These are phyloP conservation scores for Mariannaea sp. DNA, from an alignment of 2,329 filamentous ascomycete species.

Conservation along the genomic window DNA sequence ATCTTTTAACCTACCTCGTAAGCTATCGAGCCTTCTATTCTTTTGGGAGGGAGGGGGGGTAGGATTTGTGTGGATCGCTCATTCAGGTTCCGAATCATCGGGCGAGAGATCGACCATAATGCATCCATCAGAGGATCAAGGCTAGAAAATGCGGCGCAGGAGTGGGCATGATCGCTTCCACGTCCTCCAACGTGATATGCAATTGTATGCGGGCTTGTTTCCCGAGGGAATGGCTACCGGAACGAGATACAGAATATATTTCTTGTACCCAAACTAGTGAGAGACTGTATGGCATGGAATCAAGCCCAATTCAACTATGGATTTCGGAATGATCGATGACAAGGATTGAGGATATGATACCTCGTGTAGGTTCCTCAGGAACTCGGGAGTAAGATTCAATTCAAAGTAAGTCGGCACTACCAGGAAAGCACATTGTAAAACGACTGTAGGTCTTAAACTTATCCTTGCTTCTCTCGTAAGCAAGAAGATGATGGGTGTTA, in stretches of 20 bases:
- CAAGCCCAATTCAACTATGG: slow-evolving; percentile 25
- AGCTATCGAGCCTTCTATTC: not conserved
- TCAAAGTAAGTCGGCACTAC: slow-evolving; percentile 1
- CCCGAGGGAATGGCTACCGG: slow-evolving; percentile 24
- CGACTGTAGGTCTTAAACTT: no score
- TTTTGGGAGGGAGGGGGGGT: no score
- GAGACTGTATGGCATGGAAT: slow-evolving; percentile 20
- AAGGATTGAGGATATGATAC: not conserved
- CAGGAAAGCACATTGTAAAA: not conserved
- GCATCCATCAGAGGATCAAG: slow-evolving; percentile 16
- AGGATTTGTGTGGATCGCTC: slow-evolving; percentile 19
- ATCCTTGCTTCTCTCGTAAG: no score
- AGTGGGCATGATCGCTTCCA: slow-evolving; percentile 28
- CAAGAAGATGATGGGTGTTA: no score
- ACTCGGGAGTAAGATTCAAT: slow-evolving; percentile 6
- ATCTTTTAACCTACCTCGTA: not conserved
- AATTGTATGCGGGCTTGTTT: slow-evolving; percentile 19
- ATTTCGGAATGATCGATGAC: slow-evolving; percentile 16
- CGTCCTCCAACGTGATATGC: slow-evolving; percentile 18
- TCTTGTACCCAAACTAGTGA: no score
- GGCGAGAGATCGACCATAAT: slow-evolving; percentile 24
- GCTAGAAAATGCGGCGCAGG: slow-evolving; percentile 18
- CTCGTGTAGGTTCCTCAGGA: slow-evolving; percentile 1
- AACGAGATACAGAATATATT: not conserved
- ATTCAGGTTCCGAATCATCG: slow-evolving; percentile 24